Percentiles rank a stretch among this genome's conserved stretches.
Conservation (phyloP, 164 flowering plant genomes). For the Cinnamomum chago region DNA sequence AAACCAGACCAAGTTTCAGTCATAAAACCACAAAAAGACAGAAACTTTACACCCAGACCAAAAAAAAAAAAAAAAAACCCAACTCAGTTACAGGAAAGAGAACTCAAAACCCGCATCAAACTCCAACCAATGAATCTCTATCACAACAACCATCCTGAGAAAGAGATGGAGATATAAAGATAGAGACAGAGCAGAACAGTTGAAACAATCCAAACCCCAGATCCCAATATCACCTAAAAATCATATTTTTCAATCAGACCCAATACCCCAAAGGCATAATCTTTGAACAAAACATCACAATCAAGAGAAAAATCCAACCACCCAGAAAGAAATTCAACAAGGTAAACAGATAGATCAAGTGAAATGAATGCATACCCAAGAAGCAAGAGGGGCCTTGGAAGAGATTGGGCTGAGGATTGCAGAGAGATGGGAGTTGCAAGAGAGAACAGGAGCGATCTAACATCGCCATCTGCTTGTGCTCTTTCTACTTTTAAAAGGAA, state of each 20-base stretch:
- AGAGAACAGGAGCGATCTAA: not conserved
- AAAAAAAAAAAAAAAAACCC: too few species aligned
- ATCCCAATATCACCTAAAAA: not conserved
- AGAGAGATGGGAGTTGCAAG: not conserved
- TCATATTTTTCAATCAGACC: not conserved
- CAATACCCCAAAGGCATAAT: not conserved
- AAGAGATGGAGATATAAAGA: too few species aligned
- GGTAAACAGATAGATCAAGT: not conserved
- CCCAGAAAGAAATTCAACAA: not conserved
- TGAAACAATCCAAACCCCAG: not conserved
- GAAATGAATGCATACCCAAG: not conserved
- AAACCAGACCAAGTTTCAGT: too few species aligned
- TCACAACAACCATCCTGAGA: not conserved
- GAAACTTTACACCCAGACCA: not conserved
- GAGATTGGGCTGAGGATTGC: not conserved
- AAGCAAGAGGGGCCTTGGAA: not conserved
- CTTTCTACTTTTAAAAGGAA: not conserved
- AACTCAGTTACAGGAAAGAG: not conserved
- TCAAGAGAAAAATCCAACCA: not conserved
- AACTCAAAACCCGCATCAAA: not conserved
- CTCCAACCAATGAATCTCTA: not conserved
- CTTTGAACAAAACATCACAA: not conserved
- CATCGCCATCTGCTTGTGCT: not conserved
- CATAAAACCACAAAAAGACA: too few species aligned
- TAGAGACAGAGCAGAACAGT: not conserved